Evolutionary conservation across 306 rosid species (phyloP).

Genomic region (Vigna reflexopilosa): DNA sequence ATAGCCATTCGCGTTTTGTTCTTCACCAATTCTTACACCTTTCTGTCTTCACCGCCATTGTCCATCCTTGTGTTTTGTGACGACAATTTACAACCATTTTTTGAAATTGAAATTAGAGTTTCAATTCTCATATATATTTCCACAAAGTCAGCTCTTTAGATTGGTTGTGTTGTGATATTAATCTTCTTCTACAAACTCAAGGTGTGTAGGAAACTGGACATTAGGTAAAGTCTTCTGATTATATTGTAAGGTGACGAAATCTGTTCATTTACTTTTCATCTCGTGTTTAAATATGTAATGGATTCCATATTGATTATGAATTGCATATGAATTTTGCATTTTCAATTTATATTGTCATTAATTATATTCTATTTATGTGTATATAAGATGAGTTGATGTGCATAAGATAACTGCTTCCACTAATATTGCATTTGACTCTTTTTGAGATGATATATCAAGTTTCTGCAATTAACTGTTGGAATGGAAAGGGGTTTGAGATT

Average conservation of each 20-base stretch:
- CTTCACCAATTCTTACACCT: background rate
- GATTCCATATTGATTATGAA: background rate
- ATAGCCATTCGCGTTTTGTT: slow-evolving; percentile 9
- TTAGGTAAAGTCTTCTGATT: background rate
- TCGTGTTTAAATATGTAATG: background rate
- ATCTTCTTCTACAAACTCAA: background rate
- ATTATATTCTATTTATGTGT: background rate
- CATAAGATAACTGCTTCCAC: background rate
- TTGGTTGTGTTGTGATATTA: background rate
- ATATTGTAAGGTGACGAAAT: background rate
- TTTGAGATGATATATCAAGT: background rate
- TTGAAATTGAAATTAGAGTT: no score
- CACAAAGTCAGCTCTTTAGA: no score
- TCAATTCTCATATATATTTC: no score
- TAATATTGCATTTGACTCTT: background rate
- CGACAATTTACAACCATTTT: background rate
- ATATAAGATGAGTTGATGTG: background rate
- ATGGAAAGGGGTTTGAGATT: slow-evolving; percentile 10
- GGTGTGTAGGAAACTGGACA: background rate
- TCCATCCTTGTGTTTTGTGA: background rate
- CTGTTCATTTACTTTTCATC: background rate
- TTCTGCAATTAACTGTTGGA: background rate
- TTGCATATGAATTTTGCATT: background rate
- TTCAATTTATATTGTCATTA: background rate
- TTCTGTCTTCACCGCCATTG: background rate